Base-by-base conservation (phyloP, 2,329 filamentous ascomycete genomes). In the Cyanodermella asteris region DNA sequence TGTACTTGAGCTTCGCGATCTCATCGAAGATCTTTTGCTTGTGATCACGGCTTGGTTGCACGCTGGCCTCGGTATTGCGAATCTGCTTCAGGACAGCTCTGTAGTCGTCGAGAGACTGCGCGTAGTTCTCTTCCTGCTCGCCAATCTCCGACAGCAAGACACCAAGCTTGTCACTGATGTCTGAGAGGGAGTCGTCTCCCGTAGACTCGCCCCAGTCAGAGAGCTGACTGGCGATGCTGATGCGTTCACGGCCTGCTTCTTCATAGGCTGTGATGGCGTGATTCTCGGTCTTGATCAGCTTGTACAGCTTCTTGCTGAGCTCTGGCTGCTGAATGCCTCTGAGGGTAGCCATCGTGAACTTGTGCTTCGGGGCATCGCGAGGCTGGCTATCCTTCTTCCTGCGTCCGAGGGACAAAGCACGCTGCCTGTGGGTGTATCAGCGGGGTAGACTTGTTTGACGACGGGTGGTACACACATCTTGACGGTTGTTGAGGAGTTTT, bases 151-250 rank as follows among this genome's bases (percentile, higher is more conserved):
- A 74, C 31, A 97, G 58, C 39, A 97, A 57, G 19, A 94, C 84
- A 25, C 81, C 87, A 26, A 97, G 61, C 61, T 97, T 97, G 61
- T 94, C 87, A 30, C 76, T 81, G 37, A 97, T 65, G 44, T 94
- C 87, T 26, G 69, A 80, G 40, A 94, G 61, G 25, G 71, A 68
- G 32, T 91, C 80, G 42, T 97, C 87, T 26, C 68, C 65, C 2
- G 82, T 93, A 31, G 76, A 66, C 53, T 94, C 82, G 29, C 87
- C 87, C 87, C 87, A 97, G 38, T 94, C 82, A 6, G 80, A 91
- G 22, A 97, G 66, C 55, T 94, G 84, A 7, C 71, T 69, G 10
- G 82, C 87, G 41, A 94, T 81, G 24, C 69, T 67, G 31, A 78
- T 54, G 29, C 81, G 76, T 55, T 93, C 84, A 31, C 73, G 74